Conservation (phyloP, 1,284 basidiomycete species). For the Chondrostereum purpureum region DNA sequence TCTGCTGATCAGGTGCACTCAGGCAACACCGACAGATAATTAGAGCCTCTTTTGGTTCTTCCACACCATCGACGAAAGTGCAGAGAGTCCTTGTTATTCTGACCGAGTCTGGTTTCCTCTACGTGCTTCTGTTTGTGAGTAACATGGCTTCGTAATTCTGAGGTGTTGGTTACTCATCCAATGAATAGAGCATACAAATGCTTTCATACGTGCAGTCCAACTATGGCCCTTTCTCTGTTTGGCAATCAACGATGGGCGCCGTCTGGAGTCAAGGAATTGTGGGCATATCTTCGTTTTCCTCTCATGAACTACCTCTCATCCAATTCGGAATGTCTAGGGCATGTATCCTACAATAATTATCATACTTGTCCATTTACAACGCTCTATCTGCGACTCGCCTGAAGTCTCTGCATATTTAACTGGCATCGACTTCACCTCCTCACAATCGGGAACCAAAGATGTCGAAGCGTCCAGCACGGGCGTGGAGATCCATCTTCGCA, state of each 20-base stretch:
- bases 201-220: not conserved
- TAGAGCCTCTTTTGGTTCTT: conserved; percentile 1
- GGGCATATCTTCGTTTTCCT: not conserved
- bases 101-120: not conserved
- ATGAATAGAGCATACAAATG: not conserved
- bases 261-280: not conserved
- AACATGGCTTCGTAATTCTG: not conserved
- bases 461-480: no score
- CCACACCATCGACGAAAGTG: not conserved
- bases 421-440: not conserved
- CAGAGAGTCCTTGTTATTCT: not conserved
- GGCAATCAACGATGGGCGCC: no score
- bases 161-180: not conserved
- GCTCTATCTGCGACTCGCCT: not conserved
- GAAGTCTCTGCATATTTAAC: not conserved
- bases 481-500: no score
- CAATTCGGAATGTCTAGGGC: no score
- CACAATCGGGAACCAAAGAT: no score
- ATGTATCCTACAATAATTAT: not conserved
- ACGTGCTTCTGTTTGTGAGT: not conserved
- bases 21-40: not conserved
- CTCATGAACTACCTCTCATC: not conserved
- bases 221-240: no score
- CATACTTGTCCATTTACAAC: not conserved
- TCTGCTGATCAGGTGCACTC: not conserved